Evolutionary conservation across 2,329 filamentous ascomycete genomes (phyloP).

Genomic region (Triangularia setosa): DNA sequence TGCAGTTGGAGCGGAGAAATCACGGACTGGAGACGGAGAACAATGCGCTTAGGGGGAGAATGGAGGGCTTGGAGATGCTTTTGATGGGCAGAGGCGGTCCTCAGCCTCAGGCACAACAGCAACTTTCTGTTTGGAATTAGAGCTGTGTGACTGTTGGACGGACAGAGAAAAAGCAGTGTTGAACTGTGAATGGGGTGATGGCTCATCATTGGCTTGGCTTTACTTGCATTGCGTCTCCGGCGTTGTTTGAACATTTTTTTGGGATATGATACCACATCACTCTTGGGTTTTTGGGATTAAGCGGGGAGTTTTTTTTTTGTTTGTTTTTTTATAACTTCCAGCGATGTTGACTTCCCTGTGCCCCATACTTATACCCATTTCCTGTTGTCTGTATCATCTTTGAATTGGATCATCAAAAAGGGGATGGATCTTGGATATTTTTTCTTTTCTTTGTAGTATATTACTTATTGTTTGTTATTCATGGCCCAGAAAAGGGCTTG

Average conservation of each 20-base stretch:
- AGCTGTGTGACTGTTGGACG: not conserved
- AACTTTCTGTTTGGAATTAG: slow-evolving; percentile 1
- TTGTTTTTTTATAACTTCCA: not conserved
- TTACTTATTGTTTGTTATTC: not conserved
- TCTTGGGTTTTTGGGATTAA: not conserved
- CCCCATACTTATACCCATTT: not conserved
- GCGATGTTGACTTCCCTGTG: not conserved
- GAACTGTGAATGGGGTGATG: too few relatives aligned
- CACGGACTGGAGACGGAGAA: slow-evolving; percentile 43
- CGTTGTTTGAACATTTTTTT: not conserved
- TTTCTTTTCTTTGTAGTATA: not conserved
- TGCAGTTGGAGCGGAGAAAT: slow-evolving; percentile 32
- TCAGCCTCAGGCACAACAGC: not conserved
- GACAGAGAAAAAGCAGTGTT: not conserved
- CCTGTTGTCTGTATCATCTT: not conserved
- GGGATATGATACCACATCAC: not conserved
- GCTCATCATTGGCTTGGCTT: not conserved
- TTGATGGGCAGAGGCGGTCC: slow-evolving; percentile 27
- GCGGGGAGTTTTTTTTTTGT: not conserved
- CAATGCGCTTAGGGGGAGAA: slow-evolving; percentile 38
- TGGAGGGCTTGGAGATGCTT: slow-evolving; percentile 33
- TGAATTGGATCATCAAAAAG: not conserved
- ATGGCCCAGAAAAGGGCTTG: not conserved
- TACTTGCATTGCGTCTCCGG: slow-evolving; percentile 5
- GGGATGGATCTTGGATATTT: not conserved